Evolutionary conservation across 2,329 filamentous ascomycete species (phyloP).

Genomic region (Ophiocordyceps camponoti-saundersi): DNA sequence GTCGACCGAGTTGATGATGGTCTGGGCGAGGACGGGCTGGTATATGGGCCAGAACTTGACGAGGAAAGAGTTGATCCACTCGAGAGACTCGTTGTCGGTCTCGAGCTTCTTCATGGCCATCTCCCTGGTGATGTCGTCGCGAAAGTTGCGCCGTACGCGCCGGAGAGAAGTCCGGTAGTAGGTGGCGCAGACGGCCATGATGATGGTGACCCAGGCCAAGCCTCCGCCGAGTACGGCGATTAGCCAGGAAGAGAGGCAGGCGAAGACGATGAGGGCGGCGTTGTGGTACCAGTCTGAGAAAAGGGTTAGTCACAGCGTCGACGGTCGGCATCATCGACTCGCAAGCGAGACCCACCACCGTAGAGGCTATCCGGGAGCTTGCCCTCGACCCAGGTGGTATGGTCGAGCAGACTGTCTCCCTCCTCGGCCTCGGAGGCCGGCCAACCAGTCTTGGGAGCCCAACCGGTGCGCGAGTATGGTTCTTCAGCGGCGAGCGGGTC

Average conservation of each 20-base stretch:
- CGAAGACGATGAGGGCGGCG: slow-evolving; percentile 81
- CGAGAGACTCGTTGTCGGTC: slow-evolving; percentile 77
- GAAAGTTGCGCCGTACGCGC: slow-evolving; percentile 84
- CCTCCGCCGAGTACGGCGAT: slow-evolving; percentile 80
- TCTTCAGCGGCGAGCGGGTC: slow-evolving; percentile 34
- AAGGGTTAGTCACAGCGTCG: neutral
- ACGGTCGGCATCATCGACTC: neutral
- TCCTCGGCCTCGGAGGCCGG: slow-evolving; percentile 37
- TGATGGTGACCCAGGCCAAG: slow-evolving; percentile 77
- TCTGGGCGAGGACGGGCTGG: slow-evolving; percentile 80
- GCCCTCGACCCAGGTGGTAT: slow-evolving; percentile 73
- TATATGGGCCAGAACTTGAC: slow-evolving; percentile 99
- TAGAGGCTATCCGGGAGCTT: slow-evolving; percentile 79
- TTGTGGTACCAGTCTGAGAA: slow-evolving; percentile 94
- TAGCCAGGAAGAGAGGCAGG: slow-evolving; percentile 79
- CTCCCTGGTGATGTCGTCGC: slow-evolving; percentile 83
- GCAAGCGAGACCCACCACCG: slow-evolving; percentile 41
- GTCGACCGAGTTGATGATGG: slow-evolving; percentile 84
- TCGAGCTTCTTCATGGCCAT: slow-evolving; percentile 76
- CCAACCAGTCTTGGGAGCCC: slow-evolving; percentile 75
- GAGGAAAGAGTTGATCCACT: slow-evolving; percentile 98
- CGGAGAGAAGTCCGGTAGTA: slow-evolving; percentile 95
- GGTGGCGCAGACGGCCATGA: slow-evolving; percentile 84
- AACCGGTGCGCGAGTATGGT: slow-evolving; percentile 46
- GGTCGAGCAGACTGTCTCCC: slow-evolving; percentile 60